Evolutionary conservation across 345 rosid species (phyloP).

Genomic region (Gossypium stocksii): DNA sequence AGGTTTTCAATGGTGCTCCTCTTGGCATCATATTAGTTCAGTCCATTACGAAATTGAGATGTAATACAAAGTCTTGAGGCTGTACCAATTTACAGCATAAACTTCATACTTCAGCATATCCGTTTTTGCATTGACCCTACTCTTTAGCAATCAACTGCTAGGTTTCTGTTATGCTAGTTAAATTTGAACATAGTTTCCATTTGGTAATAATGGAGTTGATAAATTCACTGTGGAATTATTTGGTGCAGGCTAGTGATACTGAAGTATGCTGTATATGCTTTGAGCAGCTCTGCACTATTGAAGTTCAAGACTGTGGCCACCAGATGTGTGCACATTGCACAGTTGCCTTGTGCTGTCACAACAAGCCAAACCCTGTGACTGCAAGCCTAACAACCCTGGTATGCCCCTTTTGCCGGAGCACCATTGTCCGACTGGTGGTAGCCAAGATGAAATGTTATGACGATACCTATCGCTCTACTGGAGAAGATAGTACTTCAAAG

Average conservation of each 20-base stretch:
- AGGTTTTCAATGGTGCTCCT: background rate
- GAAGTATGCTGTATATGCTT: constrained; percentile 96
- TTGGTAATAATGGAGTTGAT: constrained; percentile 11
- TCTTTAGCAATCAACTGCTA: background rate
- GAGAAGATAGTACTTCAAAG: constrained; percentile 57
- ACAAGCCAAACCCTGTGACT: constrained; percentile 93
- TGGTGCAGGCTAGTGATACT: constrained; percentile 62
- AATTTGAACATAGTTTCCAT: background rate
- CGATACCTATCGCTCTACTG: constrained; percentile 43
- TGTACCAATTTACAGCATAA: background rate
- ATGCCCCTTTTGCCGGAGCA: constrained; percentile 95
- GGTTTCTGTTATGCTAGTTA: background rate
- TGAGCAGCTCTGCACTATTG: constrained; percentile 91
- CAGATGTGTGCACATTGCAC: constrained; percentile 99
- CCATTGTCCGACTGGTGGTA: constrained; percentile 57
- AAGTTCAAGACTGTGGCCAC: constrained; percentile 92
- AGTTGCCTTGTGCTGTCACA: constrained; percentile 89
- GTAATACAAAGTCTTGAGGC: background rate
- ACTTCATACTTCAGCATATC: background rate
- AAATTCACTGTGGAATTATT: background rate
- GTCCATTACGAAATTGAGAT: background rate
- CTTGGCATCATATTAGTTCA: background rate
- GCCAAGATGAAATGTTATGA: constrained; percentile 47
- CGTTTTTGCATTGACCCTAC: background rate
- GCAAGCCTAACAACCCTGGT: constrained; percentile 58